These are phyloP conservation scores for Potentilla sterilis DNA, from an alignment of 306 rosid genomes.

Conservation along the genomic window DNA sequence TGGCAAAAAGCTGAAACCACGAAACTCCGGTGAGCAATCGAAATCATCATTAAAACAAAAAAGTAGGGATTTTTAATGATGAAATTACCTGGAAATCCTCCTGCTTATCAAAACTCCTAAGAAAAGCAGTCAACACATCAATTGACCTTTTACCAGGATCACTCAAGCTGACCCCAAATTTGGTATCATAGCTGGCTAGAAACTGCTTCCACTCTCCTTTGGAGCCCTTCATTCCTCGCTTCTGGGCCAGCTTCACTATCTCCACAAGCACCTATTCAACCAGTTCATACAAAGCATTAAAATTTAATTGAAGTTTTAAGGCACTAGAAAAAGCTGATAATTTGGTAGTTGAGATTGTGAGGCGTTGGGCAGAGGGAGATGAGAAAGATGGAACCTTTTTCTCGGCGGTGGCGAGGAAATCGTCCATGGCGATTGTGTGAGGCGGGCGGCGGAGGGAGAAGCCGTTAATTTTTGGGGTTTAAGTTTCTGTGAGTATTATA, in stretches of 20 bases:
- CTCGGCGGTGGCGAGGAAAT: conserved; percentile 54
- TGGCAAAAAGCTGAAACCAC: conserved; percentile 47
- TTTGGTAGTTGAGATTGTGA: not conserved
- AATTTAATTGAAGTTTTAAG: not conserved
- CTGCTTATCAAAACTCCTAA: conserved; percentile 54
- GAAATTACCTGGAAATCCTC: conserved; percentile 57
- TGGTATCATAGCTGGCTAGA: conserved; percentile 46
- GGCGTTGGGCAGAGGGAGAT: not conserved
- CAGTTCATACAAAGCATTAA: not conserved
- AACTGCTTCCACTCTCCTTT: conserved; percentile 84
- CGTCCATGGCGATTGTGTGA: conserved; percentile 38
- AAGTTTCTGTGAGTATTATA: not conserved
- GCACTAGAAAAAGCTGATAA: not conserved
- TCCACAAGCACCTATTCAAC: conserved; percentile 58
- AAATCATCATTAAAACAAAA: not conserved
- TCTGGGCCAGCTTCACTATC: conserved; percentile 64
- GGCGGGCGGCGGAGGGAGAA: conserved; percentile 15
- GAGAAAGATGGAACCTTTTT: conserved; percentile 37
- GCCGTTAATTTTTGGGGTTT: not conserved
- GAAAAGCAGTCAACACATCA: conserved; percentile 55
- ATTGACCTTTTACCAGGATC: conserved; percentile 70
- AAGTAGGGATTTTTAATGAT: not conserved
- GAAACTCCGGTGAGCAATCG: not conserved
- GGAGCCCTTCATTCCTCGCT: conserved; percentile 59
- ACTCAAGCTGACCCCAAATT: conserved; percentile 63